phyloP scores from a whole-genome alignment of 2,329 filamentous ascomycete genomes.

The Botrytis deweyae region DNA sequence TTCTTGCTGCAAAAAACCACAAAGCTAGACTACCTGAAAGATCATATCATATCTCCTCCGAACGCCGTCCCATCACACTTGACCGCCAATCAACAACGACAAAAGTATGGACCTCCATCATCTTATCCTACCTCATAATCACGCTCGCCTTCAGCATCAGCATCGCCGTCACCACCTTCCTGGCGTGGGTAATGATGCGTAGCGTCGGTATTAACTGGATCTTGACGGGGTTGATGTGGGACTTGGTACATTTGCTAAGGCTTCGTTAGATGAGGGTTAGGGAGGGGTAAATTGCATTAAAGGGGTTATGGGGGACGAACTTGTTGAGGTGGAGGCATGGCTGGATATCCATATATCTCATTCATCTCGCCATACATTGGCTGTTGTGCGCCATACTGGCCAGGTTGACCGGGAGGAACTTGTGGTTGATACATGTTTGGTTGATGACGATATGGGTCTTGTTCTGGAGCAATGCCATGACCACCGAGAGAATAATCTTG shows the following conservation, averaged over 20 bases:
- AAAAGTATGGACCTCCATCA: neutral
- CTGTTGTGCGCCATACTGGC: slow-evolving; percentile 71
- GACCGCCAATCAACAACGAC: slow-evolving; percentile 13
- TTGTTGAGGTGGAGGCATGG: slow-evolving; percentile 79
- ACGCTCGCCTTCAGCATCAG: slow-evolving; percentile 47
- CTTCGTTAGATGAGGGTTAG: slow-evolving; percentile 17
- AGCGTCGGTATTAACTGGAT: slow-evolving; percentile 41
- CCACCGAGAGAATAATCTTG: slow-evolving; percentile 59
- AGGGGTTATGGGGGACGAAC: slow-evolving; percentile 48
- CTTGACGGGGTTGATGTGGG: slow-evolving; percentile 41
- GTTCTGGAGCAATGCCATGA: slow-evolving; percentile 64
- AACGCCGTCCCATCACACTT: slow-evolving; percentile 22
- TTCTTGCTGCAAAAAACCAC: slow-evolving; percentile 12
- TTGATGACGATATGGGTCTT: slow-evolving; percentile 72
- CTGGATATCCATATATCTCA: slow-evolving; percentile 80
- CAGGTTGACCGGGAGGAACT: slow-evolving; percentile 69
- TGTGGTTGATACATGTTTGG: slow-evolving; percentile 79
- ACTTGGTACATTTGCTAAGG: slow-evolving; percentile 45
- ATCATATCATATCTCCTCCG: slow-evolving; percentile 16
- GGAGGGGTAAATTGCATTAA: neutral
- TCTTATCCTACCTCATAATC: slow-evolving; percentile 44
- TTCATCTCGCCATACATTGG: slow-evolving; percentile 80
- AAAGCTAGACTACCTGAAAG: slow-evolving; percentile 12
- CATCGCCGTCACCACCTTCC: slow-evolving; percentile 45
- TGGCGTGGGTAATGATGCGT: slow-evolving; percentile 42